Base-by-base conservation (phyloP, 805 yeast genomes). In the Brettanomyces nanus region DNA sequence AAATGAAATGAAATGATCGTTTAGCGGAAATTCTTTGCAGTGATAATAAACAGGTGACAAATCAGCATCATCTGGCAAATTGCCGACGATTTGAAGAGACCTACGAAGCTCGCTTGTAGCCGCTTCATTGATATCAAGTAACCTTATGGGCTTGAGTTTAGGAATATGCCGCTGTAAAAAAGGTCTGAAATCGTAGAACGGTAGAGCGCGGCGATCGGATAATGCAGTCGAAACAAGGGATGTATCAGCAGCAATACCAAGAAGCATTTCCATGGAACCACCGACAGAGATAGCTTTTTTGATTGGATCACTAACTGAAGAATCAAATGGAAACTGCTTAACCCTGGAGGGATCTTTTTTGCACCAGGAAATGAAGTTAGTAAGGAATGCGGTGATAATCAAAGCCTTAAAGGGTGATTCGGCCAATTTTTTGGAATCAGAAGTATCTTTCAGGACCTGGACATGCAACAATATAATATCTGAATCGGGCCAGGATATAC, bases 161-260 rank as follows among this genome's bases (percentile, higher is more conserved):
- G 92, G 90, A 14, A 78, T 64, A 38, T 77, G 80, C 38, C 69
- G 74, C 49, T 84, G 87, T 29, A 84, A 62, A 23, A 82, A 59
- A 0, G 81, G 63, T 49, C 86, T 70, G 39, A 81, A 71, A 46
- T 82, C 85, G 51, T 78, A 83, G 29, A 77, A 69, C 14, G 53
- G 57, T 27, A 43, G 45, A 2, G 39, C 35, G 15, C 47, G 37
- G 14, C 36, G 36, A 33, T 48, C 51, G 11, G 26, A 23, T 2
- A 43, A 22, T 2, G 39, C 35, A 0, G 22, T 5, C 5, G 47
- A 40, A 4, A 48, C 34, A 18, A 44, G 13, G 3, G 69, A 59
- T 0, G 82, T 69, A 38, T 78, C 86, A 1, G 86, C 79, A 3
- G 80, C 56, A 30, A 73, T 61, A 17, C 75, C 69, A 48, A 84